These are phyloP conservation scores for Fusarium nodosum DNA, from an alignment of 2,329 filamentous ascomycete genomes.

Conservation along the genomic window DNA sequence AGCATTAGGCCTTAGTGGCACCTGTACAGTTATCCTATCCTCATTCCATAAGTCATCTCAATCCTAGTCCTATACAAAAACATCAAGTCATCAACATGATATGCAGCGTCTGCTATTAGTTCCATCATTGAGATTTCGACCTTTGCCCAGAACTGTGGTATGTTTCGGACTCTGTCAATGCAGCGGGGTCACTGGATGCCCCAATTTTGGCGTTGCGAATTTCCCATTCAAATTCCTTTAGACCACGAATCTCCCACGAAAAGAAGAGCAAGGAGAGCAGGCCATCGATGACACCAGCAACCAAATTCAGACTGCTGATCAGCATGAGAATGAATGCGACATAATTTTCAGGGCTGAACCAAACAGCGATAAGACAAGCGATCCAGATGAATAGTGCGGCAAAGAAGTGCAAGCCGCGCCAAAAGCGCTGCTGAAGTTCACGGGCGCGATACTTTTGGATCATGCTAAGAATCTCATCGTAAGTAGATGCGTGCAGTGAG, in stretches of 20 bases:
- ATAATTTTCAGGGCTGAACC: slow-evolving; percentile 84
- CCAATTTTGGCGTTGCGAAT: slow-evolving; percentile 75
- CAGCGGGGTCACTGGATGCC: slow-evolving; percentile 51
- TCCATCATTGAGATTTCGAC: slow-evolving; percentile 38
- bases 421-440: slow-evolving; percentile 78
- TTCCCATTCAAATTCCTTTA: slow-evolving; percentile 96
- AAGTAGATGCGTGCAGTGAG: slow-evolving; percentile 35
- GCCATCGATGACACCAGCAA: slow-evolving; percentile 83
- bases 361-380: slow-evolving; percentile 83
- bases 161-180: slow-evolving; percentile 38
- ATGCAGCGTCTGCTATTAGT: slow-evolving; percentile 8
- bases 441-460: slow-evolving; percentile 76
- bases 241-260: slow-evolving; percentile 81
- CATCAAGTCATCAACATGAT: slow-evolving; percentile 36
- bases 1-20: slow-evolving; percentile 36
- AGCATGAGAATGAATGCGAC: slow-evolving; percentile 85
- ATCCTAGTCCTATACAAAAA: slow-evolving; percentile 36
- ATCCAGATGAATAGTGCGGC: slow-evolving; percentile 75
- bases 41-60: slow-evolving; percentile 45
- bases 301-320: slow-evolving; percentile 81
- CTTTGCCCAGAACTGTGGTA: slow-evolving; percentile 27
- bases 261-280: slow-evolving; percentile 90
- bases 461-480: slow-evolving; percentile 74
- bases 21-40: slow-evolving; percentile 35
- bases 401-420: slow-evolving; percentile 81